A percentile compares a stretch with the other conserved stretches of the same genome.
Conservation (phyloP, 495 filamentous ascomycete species). For the Aspergillus incahuasiensis region DNA sequence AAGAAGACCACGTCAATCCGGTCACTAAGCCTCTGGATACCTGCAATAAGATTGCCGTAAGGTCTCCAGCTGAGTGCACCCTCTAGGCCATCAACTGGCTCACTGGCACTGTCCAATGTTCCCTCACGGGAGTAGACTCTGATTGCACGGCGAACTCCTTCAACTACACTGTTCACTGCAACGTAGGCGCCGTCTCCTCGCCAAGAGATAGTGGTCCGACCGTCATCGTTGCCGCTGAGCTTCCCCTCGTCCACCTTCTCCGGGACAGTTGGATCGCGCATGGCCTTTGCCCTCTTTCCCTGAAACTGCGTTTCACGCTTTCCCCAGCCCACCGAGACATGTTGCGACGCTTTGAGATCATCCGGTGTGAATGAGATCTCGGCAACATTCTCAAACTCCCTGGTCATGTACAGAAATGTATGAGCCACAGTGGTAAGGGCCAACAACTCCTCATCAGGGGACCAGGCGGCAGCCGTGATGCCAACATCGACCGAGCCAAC, state of each 20-base stretch:
- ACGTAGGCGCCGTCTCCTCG: conserved; percentile 90
- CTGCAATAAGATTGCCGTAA: conserved; percentile 80
- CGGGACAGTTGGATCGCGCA: conserved; percentile 90
- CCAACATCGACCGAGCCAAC: conserved; percentile 89
- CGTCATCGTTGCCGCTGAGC: conserved; percentile 67
- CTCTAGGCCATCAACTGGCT: conserved; percentile 88
- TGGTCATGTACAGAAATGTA: conserved; percentile 88
- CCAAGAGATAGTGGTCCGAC: conserved; percentile 73
- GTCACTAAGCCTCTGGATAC: conserved; percentile 66
- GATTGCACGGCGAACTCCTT: conserved; percentile 64
- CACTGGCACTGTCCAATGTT: conserved; percentile 81
- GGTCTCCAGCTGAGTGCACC: conserved; percentile 88
- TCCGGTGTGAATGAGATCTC: conserved; percentile 65
- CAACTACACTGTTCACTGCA: conserved; percentile 74
- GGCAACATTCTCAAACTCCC: conserved; percentile 77
- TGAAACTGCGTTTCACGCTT: conserved; percentile 98
- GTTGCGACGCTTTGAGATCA: conserved; percentile 82
- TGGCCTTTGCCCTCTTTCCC: conserved; percentile 82
- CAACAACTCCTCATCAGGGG: conserved; percentile 88
- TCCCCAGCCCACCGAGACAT: conserved; percentile 98
- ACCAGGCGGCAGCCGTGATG: conserved; percentile 87
- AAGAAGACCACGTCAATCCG: conserved; percentile 88
- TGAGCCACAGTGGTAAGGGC: conserved; percentile 72
- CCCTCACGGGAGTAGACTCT: conserved; percentile 89
- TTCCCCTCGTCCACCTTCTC: conserved; percentile 85